phyloP scores from a whole-genome alignment of 2,329 filamentous ascomycete species.

The Ceratocystis colombiana region DNA sequence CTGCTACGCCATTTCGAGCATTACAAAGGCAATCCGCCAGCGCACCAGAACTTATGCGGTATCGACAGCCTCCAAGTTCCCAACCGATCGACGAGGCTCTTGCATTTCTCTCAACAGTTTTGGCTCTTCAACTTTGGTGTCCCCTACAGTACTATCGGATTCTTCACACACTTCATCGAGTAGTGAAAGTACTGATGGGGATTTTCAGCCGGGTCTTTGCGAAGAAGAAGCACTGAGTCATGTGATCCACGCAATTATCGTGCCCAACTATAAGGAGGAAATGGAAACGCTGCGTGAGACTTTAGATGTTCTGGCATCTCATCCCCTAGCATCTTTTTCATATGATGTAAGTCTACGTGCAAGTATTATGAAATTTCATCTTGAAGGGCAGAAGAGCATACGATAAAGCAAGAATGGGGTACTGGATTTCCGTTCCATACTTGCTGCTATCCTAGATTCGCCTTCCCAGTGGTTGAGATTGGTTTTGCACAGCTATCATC shows the following conservation, averaged over 20 bases:
- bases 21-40: conserved; percentile 43
- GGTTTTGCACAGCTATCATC: not conserved
- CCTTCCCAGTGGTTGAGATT: not conserved
- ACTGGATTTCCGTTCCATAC: not conserved
- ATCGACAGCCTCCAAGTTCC: conserved; percentile 40
- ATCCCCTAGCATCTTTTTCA: conserved; percentile 50
- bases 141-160: conserved; percentile 6
- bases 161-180: conserved; percentile 37
- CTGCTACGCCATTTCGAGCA: conserved; percentile 50
- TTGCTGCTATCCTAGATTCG: not conserved
- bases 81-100: conserved; percentile 42
- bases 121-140: not conserved
- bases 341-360: conserved; percentile 53
- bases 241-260: conserved; percentile 54
- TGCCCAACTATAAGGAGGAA: conserved; percentile 68
- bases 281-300: conserved; percentile 58
- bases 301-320: conserved; percentile 56
- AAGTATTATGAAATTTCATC: not conserved
- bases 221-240: conserved; percentile 36
- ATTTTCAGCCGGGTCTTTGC: conserved; percentile 31
- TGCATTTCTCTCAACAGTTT: conserved; percentile 47
- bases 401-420: no score
- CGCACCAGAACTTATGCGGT: conserved; percentile 33
- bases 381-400: not conserved
- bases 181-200: conserved; percentile 43